Percentiles rank a stretch among this genome's conserved stretches.
Evolutionary conservation across 331 rosid genomes (phyloP).

Genomic region (Acacia pycnantha): DNA sequence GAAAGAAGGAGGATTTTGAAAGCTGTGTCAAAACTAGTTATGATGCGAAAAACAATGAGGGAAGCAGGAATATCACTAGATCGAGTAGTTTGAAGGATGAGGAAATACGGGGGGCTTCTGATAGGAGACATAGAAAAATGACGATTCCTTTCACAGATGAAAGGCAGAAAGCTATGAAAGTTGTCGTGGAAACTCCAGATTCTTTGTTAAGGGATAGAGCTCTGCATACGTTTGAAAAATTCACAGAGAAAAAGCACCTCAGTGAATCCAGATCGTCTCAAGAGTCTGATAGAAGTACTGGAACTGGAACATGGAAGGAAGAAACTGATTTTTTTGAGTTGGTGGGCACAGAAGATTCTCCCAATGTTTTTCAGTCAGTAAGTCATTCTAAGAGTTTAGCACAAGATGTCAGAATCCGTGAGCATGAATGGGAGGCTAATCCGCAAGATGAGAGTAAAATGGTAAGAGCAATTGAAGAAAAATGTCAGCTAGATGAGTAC

Average conservation of each 20-base stretch:
- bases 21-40: constrained; percentile 38
- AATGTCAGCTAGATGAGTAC: constrained; percentile 36
- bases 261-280: constrained; percentile 53
- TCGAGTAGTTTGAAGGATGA: constrained; percentile 43
- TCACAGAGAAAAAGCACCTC: constrained; percentile 34
- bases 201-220: constrained; percentile 39
- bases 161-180: constrained; percentile 49
- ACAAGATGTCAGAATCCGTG: constrained; percentile 39
- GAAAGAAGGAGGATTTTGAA: constrained; percentile 53
- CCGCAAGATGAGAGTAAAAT: constrained; percentile 38
- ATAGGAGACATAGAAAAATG: constrained; percentile 36
- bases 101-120: constrained; percentile 36
- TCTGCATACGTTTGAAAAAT: constrained; percentile 29
- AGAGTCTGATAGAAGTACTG: constrained; percentile 49
- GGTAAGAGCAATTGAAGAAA: constrained; percentile 34
- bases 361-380: constrained; percentile 39
- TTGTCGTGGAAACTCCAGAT: constrained; percentile 41
- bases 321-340: constrained; percentile 79
- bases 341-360: constrained; percentile 65
- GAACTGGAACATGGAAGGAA: constrained; percentile 71
- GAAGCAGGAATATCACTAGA: constrained; percentile 33
- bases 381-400: constrained; percentile 38
- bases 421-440: constrained; percentile 44
- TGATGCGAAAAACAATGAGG: constrained; percentile 44
- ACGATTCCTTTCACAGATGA: constrained; percentile 46